Base-by-base conservation (phyloP, 441 rosid genomes). In the Erodium chrysanthum region DNA sequence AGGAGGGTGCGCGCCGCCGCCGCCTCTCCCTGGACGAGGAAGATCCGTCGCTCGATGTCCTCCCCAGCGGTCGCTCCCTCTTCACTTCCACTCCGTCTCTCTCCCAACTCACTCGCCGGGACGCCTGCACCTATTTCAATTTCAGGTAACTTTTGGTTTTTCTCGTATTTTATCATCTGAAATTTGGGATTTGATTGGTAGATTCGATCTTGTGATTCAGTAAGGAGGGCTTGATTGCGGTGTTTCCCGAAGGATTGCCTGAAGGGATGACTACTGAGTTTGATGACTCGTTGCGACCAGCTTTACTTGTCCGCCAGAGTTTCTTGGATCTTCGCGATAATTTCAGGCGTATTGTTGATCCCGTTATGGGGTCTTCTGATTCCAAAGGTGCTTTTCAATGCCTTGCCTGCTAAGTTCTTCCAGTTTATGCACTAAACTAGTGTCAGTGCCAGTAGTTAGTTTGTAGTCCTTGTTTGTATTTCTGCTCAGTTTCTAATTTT, bases 271-370 rank as follows among this genome's bases (percentile, higher is more conserved):
- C 75, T 70, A 67, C 76, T 70, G 98, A 93, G 79, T 93, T 93
- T 68, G 84, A 82, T 56, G 97, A 89, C 27, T 88, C 98, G 14
- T 78, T 85, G 96, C 77, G 94, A 69, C 84, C 76, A 17, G 86
- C 96, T 2, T 71, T 91, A 79, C 89, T 94, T 37, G 92, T 94
- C 66, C 78, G 97, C 66, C 85, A 86, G 80, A 83, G 85, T 72
- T 94, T 86, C 80, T 81, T 91, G 79, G 92, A 85, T 78, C 87
- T 91, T 68, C 96, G 98, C 12, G 97, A 91, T 79, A 85, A 94
- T 78, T 91, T 88, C 78, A 84, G 88, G 70, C 92, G 95, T 67
- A 70, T 91, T 59, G 96, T 85, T 78, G 96, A 93, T 84, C 92
- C 97, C 67, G 84, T 90, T 10, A 72, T 76, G 82, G 73, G 66